These are phyloP conservation scores for Triglochin maritima DNA, from an alignment of 106 monocot species.

Conservation along the genomic window DNA sequence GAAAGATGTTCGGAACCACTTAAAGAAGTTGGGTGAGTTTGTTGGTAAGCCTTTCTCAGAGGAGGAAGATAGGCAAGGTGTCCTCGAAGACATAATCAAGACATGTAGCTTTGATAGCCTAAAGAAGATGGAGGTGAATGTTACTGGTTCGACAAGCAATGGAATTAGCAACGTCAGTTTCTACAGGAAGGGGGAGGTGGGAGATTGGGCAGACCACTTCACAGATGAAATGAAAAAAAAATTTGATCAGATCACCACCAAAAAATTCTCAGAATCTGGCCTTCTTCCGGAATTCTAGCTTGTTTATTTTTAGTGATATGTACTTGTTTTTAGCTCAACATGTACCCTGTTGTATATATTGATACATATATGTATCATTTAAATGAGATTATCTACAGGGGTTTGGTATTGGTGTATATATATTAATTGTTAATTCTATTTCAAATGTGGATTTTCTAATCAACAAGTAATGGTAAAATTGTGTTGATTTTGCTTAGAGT, in stretches of 20 bases:
- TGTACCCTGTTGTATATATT: too few relatives aligned
- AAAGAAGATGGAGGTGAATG: slow-evolving; percentile 14
- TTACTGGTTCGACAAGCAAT: background rate
- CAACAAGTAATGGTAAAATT: too few relatives aligned
- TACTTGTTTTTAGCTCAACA: too few relatives aligned
- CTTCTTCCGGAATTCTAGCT: too few relatives aligned
- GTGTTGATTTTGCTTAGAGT: too few relatives aligned
- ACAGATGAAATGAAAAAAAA: slow-evolving; percentile 25
- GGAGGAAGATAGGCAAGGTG: slow-evolving; percentile 15
- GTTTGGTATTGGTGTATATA: too few relatives aligned
- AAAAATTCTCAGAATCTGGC: slow-evolving; percentile 25
- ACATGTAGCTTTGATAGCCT: slow-evolving; percentile 25
- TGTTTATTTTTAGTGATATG: too few relatives aligned
- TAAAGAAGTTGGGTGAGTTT: slow-evolving; percentile 27
- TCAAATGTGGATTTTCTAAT: too few relatives aligned
- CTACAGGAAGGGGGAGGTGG: slow-evolving; percentile 24
- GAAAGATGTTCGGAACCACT: background rate
- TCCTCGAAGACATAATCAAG: slow-evolving; percentile 15
- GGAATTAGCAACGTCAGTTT: background rate
- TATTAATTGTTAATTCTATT: too few relatives aligned
- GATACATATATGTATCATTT: too few relatives aligned
- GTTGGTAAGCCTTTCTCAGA: slow-evolving; percentile 15
- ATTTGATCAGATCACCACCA: slow-evolving; percentile 12
- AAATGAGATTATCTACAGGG: too few relatives aligned
- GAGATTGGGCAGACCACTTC: slow-evolving; percentile 37